Percentiles rank a stretch among this genome's conserved stretches.
Conservation (phyloP, 805 yeast genomes). For the Yarrowia sp. region DNA sequence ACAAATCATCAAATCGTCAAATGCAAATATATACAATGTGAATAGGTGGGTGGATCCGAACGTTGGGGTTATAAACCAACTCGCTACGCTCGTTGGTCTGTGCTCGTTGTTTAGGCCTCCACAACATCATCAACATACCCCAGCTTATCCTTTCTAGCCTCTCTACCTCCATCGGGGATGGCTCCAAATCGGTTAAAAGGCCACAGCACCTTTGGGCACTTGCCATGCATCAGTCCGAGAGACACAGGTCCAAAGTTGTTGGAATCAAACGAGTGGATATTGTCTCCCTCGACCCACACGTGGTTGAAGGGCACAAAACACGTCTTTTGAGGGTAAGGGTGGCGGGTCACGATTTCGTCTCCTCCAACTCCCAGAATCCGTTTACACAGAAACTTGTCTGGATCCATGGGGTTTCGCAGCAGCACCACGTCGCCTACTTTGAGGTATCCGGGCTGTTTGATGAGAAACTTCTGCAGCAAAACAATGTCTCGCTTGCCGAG, state of each 20-base stretch:
- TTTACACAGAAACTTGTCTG: constrained; percentile 77
- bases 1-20: constrained; percentile 5
- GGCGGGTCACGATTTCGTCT: constrained; percentile 66
- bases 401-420: constrained; percentile 80
- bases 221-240: constrained; percentile 79
- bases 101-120: background rate
- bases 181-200: constrained; percentile 66
- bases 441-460: constrained; percentile 57
- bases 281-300: constrained; percentile 96
- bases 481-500: constrained; percentile 56
- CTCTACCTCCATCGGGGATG: constrained; percentile 61
- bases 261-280: constrained; percentile 76
- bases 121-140: constrained; percentile 29
- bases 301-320: constrained; percentile 78
- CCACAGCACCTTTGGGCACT: constrained; percentile 71
- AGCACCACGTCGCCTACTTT: constrained; percentile 74
- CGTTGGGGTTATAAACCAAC: background rate
- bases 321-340: constrained; percentile 67
- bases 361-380: constrained; percentile 79
- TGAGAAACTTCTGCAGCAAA: constrained; percentile 68
- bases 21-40: constrained; percentile 16
- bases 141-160: constrained; percentile 50
- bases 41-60: no score
- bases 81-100: background rate
- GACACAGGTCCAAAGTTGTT: constrained; percentile 90